phyloP scores from a whole-genome alignment of 257 asterid species.

The Buddleja alternifolia region DNA sequence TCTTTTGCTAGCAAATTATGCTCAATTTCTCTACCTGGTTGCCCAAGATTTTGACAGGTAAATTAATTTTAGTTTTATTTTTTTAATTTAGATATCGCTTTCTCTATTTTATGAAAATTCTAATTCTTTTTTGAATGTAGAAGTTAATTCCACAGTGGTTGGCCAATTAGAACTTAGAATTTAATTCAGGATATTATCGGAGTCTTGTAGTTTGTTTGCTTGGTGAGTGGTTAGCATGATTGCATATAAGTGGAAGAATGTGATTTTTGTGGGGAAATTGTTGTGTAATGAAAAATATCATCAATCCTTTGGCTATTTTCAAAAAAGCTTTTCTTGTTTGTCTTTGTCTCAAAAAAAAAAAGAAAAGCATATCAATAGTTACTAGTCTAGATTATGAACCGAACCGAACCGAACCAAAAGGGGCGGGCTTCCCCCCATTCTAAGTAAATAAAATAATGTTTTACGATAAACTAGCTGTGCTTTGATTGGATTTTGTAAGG shows the following conservation, averaged over 20 bases:
- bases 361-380: slow-evolving; percentile 18
- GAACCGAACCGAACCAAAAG: too few species aligned
- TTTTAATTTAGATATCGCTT: slow-evolving; percentile 16
- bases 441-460: background rate
- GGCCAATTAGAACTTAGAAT: slow-evolving; percentile 16
- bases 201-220: slow-evolving; percentile 14
- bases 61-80: slow-evolving; percentile 2
- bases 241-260: slow-evolving; percentile 16
- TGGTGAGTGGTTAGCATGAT: slow-evolving; percentile 18
- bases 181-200: slow-evolving; percentile 21
- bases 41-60: slow-evolving; percentile 89
- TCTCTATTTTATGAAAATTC: slow-evolving; percentile 19
- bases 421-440: too few species aligned
- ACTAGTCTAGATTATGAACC: slow-evolving; percentile 21
- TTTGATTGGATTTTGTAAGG: too few species aligned
- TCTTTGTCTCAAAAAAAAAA: slow-evolving; percentile 9
- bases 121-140: too few species aligned
- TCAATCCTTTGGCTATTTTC: slow-evolving; percentile 31
- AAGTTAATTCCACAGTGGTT: too few species aligned
- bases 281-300: slow-evolving; percentile 42
- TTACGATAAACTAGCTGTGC: too few species aligned
- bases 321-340: slow-evolving; percentile 39
- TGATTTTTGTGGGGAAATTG: slow-evolving; percentile 31
- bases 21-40: slow-evolving; percentile 84
- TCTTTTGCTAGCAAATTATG: slow-evolving; percentile 85